Evolutionary conservation across 352 stramenopile species (phyloP), one percentile per base, ranked within the genome.

Genomic region (Globisporangium middletonii): DNA sequence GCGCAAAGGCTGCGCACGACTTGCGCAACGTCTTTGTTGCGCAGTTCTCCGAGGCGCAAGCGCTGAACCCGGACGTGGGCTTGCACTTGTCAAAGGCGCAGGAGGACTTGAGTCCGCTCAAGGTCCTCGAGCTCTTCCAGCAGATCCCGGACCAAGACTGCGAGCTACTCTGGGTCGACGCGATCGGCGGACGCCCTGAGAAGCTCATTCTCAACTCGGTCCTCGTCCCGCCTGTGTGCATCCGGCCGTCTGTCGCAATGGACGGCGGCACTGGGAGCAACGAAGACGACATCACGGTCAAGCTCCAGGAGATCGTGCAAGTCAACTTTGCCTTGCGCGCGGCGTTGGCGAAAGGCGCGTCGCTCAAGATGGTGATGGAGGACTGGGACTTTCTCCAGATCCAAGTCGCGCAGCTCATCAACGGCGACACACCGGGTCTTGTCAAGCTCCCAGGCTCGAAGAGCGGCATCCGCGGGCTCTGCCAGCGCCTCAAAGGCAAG

Each of bases 371-470:
- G 71, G 96, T 99, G 50, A 98, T 99, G 85, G 97, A 99, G 72
- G 89, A 98, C 72, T 99, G 97, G 96, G 96, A 99, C 67, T 98
- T 99, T 64, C 78, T 99, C 58, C 97, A 99, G 79, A 91, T 94
- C 65, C 87, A 97, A 66, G 96, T 99, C 16, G 94, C 96, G 7
- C 91, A 98, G 67, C 97, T 99, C 51, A 98, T 99, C 69, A 99
- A 99, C 75, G 97, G 97, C 18, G 97, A 99, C 58, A 97, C 98
- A 9, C 97, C 98, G 0, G 97, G 97, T 2, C 64, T 99, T 3
- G 89, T 98, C 18, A 92, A 97, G 57, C 92, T 94, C n/a, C 94
- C 97, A 43, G 94, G 91, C 23, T 69, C 82, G 1, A 86, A 90
- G 50, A 98, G 98, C 57, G 91, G 95, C 28, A 99, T 99, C 55